These are phyloP conservation scores for Trichoderma sp. DNA, from an alignment of 2,329 filamentous ascomycete species.

Conservation along the genomic window DNA sequence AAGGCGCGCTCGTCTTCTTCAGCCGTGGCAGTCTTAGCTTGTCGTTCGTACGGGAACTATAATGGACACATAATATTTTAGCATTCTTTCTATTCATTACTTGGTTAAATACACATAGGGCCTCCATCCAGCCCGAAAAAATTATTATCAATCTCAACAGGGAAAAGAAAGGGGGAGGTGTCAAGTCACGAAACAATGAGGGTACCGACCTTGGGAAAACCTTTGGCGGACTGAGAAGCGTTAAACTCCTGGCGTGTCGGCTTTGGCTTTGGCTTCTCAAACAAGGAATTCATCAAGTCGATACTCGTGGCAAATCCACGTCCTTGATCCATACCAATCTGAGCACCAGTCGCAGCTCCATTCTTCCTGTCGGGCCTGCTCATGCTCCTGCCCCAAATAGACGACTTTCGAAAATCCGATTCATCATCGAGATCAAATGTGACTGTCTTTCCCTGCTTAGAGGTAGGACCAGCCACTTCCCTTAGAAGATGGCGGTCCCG, in stretches of 20 bases:
- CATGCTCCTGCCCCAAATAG: slow-evolving; percentile 36
- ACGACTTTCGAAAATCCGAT: slow-evolving; percentile 47
- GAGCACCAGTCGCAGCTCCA: slow-evolving; percentile 30
- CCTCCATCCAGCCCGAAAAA: slow-evolving; percentile 23
- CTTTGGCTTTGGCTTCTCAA: slow-evolving; percentile 70
- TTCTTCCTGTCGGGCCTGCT: slow-evolving; percentile 31
- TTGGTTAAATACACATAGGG: slow-evolving; percentile 35
- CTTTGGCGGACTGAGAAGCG: slow-evolving; percentile 53
- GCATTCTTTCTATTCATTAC: slow-evolving; percentile 39
- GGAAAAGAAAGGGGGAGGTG: background rate
- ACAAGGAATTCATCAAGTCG: slow-evolving; percentile 93
- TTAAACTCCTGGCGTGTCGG: slow-evolving; percentile 53
- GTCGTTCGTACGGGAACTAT: slow-evolving; percentile 86
- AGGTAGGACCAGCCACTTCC: slow-evolving; percentile 55
- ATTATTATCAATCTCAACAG: slow-evolving; percentile 23
- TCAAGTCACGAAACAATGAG: slow-evolving; percentile 37
- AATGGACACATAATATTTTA: slow-evolving; percentile 43
- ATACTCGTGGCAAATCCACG: slow-evolving; percentile 82
- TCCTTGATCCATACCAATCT: slow-evolving; percentile 44
- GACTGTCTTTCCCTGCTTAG: slow-evolving; percentile 28
- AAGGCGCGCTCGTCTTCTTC: slow-evolving; percentile 63
- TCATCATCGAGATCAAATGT: slow-evolving; percentile 40
- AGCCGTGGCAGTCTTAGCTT: slow-evolving; percentile 66
- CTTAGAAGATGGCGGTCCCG: slow-evolving; percentile 75
- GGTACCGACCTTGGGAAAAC: slow-evolving; percentile 85